Base-by-base conservation (phyloP, 352 stramenopile species). In the Globisporangium heterothallicum region DNA sequence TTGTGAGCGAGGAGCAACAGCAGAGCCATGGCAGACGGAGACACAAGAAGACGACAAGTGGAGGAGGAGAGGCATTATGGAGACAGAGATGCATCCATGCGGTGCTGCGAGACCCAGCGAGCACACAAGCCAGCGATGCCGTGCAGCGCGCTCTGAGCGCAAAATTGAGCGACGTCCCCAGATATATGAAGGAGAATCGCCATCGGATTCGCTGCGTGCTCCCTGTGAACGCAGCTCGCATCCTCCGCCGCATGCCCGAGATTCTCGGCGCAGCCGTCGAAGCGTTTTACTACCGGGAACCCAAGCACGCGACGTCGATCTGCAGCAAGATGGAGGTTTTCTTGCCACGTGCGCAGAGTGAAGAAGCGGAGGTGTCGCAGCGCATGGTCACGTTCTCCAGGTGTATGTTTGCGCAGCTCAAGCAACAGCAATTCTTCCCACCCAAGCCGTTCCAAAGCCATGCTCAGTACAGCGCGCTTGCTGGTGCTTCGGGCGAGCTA, bases 351-450 rank as follows among this genome's bases (percentile, higher is more conserved):
- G 18, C 13, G 7, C 6, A 21, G 53, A 29, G 24, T 12, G 2
- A 3, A 30, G 54, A 35, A 12, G 6, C 1, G 21, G 7, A 27
- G 59, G 64, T 5, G 49, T 68, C 6, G 57, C 26, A 68, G 22
- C 51, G 58, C 16, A 64, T 70, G 48, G 66, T 92, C 26, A 68
- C 70, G 14, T 88, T 94, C 41, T 85, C 84, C n/a, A 74, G 79
- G 47, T 84, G 77, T 21, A 88, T 88, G 70, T 94, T 86, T 47
- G 84, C 84, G 21, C 78, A 92, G 62, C 60, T 92, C 25, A 88
- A 84, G 59, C 78, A 90, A 51, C 84, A 94, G 56, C 52, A 72
- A 21, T 90, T 92, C 48, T 74, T 68, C 47, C 59, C 79, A 6
- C 84, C 81, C 0, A 84, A 84, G 35, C 47, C 64, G 19, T 93